Conservation (phyloP, 805 yeast genomes). For the Metschnikowia continentalis region DNA sequence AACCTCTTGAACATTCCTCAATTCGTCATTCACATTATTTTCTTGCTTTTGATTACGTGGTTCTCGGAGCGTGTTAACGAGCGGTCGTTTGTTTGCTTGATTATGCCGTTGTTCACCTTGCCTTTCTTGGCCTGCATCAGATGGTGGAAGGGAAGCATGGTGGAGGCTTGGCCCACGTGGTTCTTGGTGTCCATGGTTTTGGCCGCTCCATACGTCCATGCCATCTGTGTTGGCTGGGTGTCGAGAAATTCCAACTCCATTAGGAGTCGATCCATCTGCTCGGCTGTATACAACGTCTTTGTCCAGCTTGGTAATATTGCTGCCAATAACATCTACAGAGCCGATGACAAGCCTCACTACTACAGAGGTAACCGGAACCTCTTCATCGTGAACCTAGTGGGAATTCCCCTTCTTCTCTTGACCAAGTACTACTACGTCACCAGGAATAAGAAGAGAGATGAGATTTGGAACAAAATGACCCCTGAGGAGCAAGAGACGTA, state of each 20-base stretch:
- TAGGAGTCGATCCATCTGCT: constrained; percentile 58
- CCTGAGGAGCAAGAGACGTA: constrained; percentile 49
- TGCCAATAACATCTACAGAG: constrained; percentile 53
- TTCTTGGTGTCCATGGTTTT: constrained; percentile 35
- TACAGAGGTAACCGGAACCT: constrained; percentile 50
- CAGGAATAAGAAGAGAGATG: constrained; percentile 43
- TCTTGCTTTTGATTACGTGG: constrained; percentile 19
- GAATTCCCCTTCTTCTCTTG: constrained; percentile 16
- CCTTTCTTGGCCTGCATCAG: constrained; percentile 33
- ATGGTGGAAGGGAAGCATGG: constrained; percentile 40
- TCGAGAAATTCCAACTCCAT: constrained; percentile 62
- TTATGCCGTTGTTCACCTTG: constrained; percentile 23
- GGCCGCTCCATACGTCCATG: constrained; percentile 48
- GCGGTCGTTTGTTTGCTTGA: constrained; percentile 20
- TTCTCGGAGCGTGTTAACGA: constrained; percentile 23
- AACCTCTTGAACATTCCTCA: constrained; percentile 53
- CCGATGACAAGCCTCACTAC: constrained; percentile 57
- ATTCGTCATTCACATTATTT: constrained; percentile 25
- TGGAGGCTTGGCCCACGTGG: constrained; percentile 40
- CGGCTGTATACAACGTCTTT: constrained; percentile 62
- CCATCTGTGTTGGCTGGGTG: constrained; percentile 56
- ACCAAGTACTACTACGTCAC: constrained; percentile 36
- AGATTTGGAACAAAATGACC: constrained; percentile 49
- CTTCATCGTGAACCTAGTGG: constrained; percentile 26
- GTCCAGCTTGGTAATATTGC: constrained; percentile 56